Base-by-base conservation (phyloP, 2,329 filamentous ascomycete genomes). In the Plenodomus biglobosus region DNA sequence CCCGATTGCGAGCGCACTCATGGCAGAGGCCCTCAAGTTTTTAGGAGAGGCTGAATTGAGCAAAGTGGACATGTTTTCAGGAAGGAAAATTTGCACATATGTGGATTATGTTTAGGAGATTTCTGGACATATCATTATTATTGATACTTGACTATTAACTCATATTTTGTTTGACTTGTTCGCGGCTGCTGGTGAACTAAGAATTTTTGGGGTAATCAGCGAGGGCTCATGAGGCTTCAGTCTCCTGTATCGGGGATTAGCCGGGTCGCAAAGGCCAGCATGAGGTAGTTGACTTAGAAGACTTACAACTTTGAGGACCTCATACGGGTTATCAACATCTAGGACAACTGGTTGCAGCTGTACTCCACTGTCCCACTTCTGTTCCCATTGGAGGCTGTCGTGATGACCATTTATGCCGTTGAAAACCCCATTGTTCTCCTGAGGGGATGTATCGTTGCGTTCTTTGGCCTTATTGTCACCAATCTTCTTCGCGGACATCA, bases 311-410 rank as follows among this genome's bases (percentile, higher is more conserved):
- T 55, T 53, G 40, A 55, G 22, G 1, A 43, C 46, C 20, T 55
- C 43, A 11, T 44, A 55, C 16, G 35, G 17, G 13, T 55, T 55
- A 5, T 44, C 43, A 2, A 38, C 44, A 4, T 43, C 43, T 27
- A 50, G 22, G 1, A 40, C 49, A 3, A 52, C 40, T 1, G 38
- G 41, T 22, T 50, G 32, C 2, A 39, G 20, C 48, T 50, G 44
- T 16, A 44, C 42, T 2, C 52, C 56, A 30, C 50, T 39, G 2
- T 46, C 21, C 56, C 54, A 57, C 24, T 59, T 59, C 16, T 35
- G 40, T 27, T 57, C 54, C 56, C 56, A 57, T 37, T 50, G 42
- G 3, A 53, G 21, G 19, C 19, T 15, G 3, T 37, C 52, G 15
- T 50, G 36, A 5, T 40, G 32, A 16, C 40, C 45, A 36, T 49